phyloP scores from a whole-genome alignment of 2,329 filamentous ascomycete species.

The Aspergillus candidus region DNA sequence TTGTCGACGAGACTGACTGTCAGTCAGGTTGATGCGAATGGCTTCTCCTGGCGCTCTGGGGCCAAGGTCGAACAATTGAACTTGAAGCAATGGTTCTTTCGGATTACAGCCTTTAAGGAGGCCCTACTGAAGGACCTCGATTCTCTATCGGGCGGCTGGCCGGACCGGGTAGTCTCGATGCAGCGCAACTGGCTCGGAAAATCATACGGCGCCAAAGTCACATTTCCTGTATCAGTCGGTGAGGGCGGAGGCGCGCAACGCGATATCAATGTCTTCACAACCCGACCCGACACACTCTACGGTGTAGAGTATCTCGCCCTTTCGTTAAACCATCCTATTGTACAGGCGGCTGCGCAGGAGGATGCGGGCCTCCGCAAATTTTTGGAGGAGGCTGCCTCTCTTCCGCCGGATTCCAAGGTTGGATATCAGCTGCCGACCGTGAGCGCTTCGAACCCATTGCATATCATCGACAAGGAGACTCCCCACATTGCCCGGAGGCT shows the following conservation, averaged over 20 bases:
- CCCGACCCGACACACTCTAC: slow-evolving; percentile 77
- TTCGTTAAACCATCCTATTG: slow-evolving; percentile 65
- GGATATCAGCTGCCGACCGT: slow-evolving; percentile 63
- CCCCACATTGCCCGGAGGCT: slow-evolving; percentile 41
- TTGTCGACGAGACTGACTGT: slow-evolving; percentile 3
- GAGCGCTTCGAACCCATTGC: slow-evolving; percentile 60
- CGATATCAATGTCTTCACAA: slow-evolving; percentile 71
- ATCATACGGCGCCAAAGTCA: slow-evolving; percentile 65
- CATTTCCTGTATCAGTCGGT: slow-evolving; percentile 56
- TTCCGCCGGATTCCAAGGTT: slow-evolving; percentile 51
- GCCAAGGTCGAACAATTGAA: slow-evolving; percentile 73
- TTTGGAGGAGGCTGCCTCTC: slow-evolving; percentile 50
- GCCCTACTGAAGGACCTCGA: slow-evolving; percentile 66
- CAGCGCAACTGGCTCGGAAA: slow-evolving; percentile 85
- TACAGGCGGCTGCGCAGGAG: slow-evolving; percentile 52
- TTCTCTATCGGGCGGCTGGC: slow-evolving; percentile 64
- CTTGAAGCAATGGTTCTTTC: slow-evolving; percentile 85
- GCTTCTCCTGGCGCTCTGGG: slow-evolving; percentile 79
- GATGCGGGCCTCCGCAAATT: slow-evolving; percentile 62
- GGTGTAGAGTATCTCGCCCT: slow-evolving; percentile 81
- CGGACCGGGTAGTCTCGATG: slow-evolving; percentile 73
- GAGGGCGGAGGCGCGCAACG: slow-evolving; percentile 21
- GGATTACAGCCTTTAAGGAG: slow-evolving; percentile 73
- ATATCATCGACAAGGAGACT: slow-evolving; percentile 49
- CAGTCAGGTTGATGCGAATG: slow-evolving; percentile 65